Evolutionary conservation across 1,284 basidiomycete species (phyloP), one percentile per base, ranked within the genome.

Genomic region (Kwoniella shivajii): DNA sequence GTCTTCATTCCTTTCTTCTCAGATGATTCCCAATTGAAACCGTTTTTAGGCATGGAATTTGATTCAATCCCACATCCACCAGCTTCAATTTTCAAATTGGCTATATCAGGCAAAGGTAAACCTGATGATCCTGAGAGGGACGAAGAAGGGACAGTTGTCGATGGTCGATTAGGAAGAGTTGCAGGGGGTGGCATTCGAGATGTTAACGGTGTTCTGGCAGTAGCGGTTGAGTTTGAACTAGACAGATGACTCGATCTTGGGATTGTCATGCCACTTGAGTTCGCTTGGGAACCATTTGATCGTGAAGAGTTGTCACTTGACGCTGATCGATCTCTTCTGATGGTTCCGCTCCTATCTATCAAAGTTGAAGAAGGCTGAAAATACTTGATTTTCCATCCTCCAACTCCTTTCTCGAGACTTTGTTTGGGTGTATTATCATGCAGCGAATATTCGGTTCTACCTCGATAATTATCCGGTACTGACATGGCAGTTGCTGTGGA

Each of bases 331-430:
- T 63, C 49, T 49, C 48, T 50, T 30, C 6, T 36, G 18, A 41
- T 30, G 6, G 59, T 50, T 3, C 43, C 24, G 16, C 33, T 46
- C 34, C 55, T 43, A 9, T 59, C 46, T 34, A 48, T 24, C 34
- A 54, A 30, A 18, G 58, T 31, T 7, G 43, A 33, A 56, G 27
- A 43, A 60, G 57, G 47, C 22, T 41, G 41, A 29, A 54, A 50
- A 56, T 73, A 72, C 43, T 63, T 64, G 57, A 73, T 64, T 57
- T 67, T 66, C 73, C 73, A 75, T 22, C 63, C 57, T 11, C 68
- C 65, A 22, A 67, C 61, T 36, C 65, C 63, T 34, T 62, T 54
- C 44, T 72, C 68, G 24, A 76, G 60, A 18, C 61, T 65, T 60
- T 74, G 72, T 54, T 65, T 71, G 20, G 74, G 74, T 3, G 74